These are phyloP conservation scores for Fonsecaea nubica DNA, from an alignment of 2,329 filamentous ascomycete genomes.

Conservation along the genomic window DNA sequence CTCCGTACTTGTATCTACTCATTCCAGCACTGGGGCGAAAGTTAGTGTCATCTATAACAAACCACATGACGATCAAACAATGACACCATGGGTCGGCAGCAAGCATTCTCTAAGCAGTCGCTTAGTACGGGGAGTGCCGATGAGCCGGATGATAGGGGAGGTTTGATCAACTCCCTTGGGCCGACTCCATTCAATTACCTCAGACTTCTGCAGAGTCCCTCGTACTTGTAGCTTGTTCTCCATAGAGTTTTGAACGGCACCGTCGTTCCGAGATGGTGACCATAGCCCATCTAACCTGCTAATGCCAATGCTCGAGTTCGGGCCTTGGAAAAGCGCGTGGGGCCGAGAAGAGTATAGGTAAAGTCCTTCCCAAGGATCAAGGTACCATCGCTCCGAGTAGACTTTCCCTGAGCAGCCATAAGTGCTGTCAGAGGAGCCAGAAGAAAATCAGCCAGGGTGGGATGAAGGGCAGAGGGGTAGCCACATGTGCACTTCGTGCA, in stretches of 20 bases:
- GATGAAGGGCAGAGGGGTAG: background rate
- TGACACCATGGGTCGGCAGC: background rate
- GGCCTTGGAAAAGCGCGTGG: background rate
- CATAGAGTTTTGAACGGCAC: background rate
- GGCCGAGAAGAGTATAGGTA: slow-evolving; percentile 8
- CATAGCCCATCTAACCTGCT: background rate
- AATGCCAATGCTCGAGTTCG: background rate
- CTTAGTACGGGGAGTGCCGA: slow-evolving; percentile 4
- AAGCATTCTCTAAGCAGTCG: background rate
- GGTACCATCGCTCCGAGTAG: slow-evolving; percentile 22
- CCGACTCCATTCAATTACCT: background rate
- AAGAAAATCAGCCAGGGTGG: slow-evolving; percentile 10
- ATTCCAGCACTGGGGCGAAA: background rate
- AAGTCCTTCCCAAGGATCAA: background rate
- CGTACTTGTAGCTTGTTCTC: background rate
- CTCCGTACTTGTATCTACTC: background rate
- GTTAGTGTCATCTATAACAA: background rate
- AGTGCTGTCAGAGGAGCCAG: background rate
- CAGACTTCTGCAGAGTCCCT: no score
- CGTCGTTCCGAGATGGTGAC: slow-evolving; percentile 2
- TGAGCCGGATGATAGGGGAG: background rate
- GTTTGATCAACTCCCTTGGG: background rate
- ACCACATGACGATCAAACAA: background rate
- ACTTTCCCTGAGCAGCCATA: slow-evolving; percentile 16
- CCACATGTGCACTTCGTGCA: slow-evolving; percentile 11